Evolutionary conservation across 179 eudicot species (phyloP), one percentile per base, ranked within the genome.

Genomic region (Camellia oleifera): DNA sequence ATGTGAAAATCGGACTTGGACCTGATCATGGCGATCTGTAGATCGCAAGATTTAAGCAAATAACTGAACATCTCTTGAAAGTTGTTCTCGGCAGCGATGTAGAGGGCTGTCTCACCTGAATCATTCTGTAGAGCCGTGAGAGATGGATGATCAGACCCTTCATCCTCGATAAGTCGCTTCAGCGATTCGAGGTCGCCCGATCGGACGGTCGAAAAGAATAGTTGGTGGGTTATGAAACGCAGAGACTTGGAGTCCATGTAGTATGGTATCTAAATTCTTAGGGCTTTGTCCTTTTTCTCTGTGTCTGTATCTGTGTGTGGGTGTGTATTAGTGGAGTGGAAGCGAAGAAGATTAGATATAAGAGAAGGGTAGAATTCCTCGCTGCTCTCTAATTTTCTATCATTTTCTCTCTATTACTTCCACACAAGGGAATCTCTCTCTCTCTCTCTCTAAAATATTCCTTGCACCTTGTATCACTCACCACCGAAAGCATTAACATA

Each of bases 51-150:
- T 44, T 53, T 63, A 20, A 94, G 72, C 91, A 94, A 92, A 56
- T 84, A 90, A 50, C 52, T 70, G 70, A 94, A 81, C 17, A 87
- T 79, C 48, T 88, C 89, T 1, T 52, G 72, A 11, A 82, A 82
- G 63, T 92, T 91, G 70, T 88, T 85, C 69, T 85, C 85, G 0
- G 95, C 93, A 23, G 94, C 97, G 26, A 94, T 79, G 61, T 87
- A 91, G 84, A 91, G 73, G 13, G 93, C 90, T 8, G 98, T 94
- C 69, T 89, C 91, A 18, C 91, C 93, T 2, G 90, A 83, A 45
- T 82, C 90, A 77, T 89, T 91, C 82, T 86, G 90, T 18, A 92
- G 76, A 58, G 87, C 81, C 94, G 88, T 87, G 60, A 93, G 77
- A 75, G 90, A 82, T 52, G 50, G 50, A 46, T 84, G 89, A 10